Base-by-base conservation (phyloP, 2,329 filamentous ascomycete genomes). In the Triangularia verruculosa region DNA sequence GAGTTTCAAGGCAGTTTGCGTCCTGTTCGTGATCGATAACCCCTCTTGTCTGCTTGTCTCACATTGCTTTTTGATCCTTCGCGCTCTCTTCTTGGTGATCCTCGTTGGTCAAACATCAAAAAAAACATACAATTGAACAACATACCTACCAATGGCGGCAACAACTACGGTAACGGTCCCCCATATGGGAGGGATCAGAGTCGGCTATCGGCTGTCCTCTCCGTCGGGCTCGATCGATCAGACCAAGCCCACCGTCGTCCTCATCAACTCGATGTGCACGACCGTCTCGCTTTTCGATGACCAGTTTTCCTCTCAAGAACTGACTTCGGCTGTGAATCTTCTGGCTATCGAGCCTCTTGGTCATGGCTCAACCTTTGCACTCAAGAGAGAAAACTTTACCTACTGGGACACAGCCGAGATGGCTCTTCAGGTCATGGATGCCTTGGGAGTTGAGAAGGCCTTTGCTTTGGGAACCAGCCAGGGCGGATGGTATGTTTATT, bases 391-490 rank as follows among this genome's bases (percentile, higher is more conserved):
- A 68, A 79, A 82, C 64, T 85, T 82, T 68, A 84, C 80, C 1
- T 84, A 83, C 74, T 85, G 83, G 83, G 83, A 85, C 70, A 74
- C 81, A 2, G 82, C 82, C 53, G 73, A 78, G 64, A 80, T 87
- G 80, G 79, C 80, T 11, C 73, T 85, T 8, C 83, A 87, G 73
- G 82, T 84, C 1, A 76, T 87, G 77, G 79, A 85, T 43, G 76
- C 76, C 4, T 75, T 85, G 2, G 76, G 76, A 1, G 75, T 84
- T 25, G 59, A 75, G 17, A 80, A 79, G 74, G 81, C 80, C 0
- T 84, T 82, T 65, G 77, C 78, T 0, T 70, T 84, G 8, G 82
- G 82, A 17, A 83, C 81, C 8, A 82, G 79, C 61, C 81, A 83
- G 70, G 82, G 82, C 22, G 82, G 81, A 2, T 84, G 81, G 81